Percentiles rank a stretch among this genome's conserved stretches.
phyloP scores from a whole-genome alignment of 108 stramenopile genomes.

The Cyclostephanos invisitatus region DNA sequence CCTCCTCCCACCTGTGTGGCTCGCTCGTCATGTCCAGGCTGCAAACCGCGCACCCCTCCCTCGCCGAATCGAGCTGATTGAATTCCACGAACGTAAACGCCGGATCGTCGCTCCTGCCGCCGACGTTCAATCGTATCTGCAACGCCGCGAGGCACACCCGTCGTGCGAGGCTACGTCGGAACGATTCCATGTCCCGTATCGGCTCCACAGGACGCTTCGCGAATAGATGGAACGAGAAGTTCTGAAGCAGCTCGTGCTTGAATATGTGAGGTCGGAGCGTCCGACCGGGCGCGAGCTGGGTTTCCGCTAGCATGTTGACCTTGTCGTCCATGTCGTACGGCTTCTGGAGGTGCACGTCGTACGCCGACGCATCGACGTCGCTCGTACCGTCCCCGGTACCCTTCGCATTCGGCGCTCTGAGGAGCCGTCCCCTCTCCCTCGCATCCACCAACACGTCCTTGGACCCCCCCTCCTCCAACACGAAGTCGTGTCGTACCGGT shows the following conservation, averaged over 20 bases:
- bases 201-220: conserved; percentile 95
- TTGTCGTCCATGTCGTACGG: conserved; percentile 78
- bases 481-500: conserved; percentile 87
- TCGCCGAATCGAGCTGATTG: conserved; percentile 95
- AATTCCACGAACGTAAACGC: conserved; percentile 98
- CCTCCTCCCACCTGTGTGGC: conserved; percentile 91
- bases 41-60: conserved; percentile 97
- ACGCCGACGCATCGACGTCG: conserved; percentile 7
- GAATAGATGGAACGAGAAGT: conserved; percentile 95
- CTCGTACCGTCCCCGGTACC: conserved; percentile 44
- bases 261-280: conserved; percentile 87
- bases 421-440: conserved; percentile 11
- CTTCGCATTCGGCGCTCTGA: conserved; percentile 35
- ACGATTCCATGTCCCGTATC: conserved; percentile 78
- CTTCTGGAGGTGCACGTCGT: conserved; percentile 83
- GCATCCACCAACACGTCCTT: conserved; percentile 40
- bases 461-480: conserved; percentile 49
- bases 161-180: conserved; percentile 85
- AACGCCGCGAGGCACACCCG: conserved; percentile 92
- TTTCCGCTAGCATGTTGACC: conserved; percentile 69
- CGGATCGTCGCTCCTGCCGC: conserved; percentile 88
- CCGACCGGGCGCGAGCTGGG: conserved; percentile 65
- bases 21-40: conserved; percentile 96
- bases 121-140: conserved; percentile 96
- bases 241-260: conserved; percentile 89